Evolutionary conservation across 768 basidiomycete genomes (phyloP), one percentile per base, ranked within the genome.

Genomic region (Asterophora parasitica): DNA sequence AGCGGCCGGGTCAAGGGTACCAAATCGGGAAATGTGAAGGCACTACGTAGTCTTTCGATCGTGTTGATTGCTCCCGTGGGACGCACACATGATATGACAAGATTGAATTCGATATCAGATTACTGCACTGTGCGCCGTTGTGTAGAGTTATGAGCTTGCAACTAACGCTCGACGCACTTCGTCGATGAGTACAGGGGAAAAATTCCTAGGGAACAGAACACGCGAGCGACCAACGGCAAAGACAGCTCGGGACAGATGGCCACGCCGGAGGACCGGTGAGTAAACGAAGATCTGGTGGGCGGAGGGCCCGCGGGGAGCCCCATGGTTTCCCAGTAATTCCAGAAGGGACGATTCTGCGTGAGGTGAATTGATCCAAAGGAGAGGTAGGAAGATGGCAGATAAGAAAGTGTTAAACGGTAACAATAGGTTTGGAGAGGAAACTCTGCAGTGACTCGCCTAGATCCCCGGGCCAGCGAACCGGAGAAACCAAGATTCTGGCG

Each of bases 381-480:
- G 43, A 32, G 42, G 19, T 30, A 26, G 62, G 57, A 61, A 58
- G 52, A 51, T 44, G 44, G 37, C 42, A 43, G 50, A 47, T 56
- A 50, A 52, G 44, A 50, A 61, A 52, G 44, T 41, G 45, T 48
- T 51, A 51, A 53, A 46, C 60, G 63, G 63, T 47, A 51, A 54
- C 55, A 67, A 65, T 62, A 60, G 61, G 32, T 39, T 36, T 9
- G 3, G 30, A 32, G 45, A 47, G 48, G 33, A 52, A 42, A 41
- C 31, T 44, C 35, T n/a, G n/a, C n/a, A 34, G 44, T 39, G 43
- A 33, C 44, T 45, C 46, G 46, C 46, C n/a, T 52, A 61, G 58
- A 56, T 57, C 52, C 56, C 65, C 68, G 73, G 65, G 51, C 65
- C 64, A 66, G 48, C 44, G 62, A 55, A 52, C 71, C 66, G 61